Base-by-base conservation (phyloP, 1,139 yeast genomes). In the Ashbya aceris region DNA sequence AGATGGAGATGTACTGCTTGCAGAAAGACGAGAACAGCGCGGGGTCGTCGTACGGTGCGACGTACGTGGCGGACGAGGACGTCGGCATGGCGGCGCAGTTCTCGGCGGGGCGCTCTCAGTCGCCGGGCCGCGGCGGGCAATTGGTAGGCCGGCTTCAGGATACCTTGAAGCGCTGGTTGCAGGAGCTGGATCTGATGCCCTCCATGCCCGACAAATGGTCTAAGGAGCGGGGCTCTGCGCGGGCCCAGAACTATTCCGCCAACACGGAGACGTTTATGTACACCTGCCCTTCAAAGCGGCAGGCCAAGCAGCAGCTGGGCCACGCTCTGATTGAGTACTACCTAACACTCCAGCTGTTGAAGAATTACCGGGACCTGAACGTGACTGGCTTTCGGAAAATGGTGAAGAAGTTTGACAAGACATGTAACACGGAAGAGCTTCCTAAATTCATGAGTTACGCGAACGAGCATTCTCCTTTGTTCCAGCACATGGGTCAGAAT, bases 381-480 rank as follows among this genome's bases (percentile, higher is more conserved):
- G 71, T 87, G 30, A 87, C 95, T 0, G 98, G 94, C 0, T 78
- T 89, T 54, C 73, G 96, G 44, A 91, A 91, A 55, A 79, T 91
- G 56, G 71, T 87, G 43, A 91, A 91, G 57, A 91, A 91, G 61
- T 87, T 76, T 58, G 98, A 91, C 64, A 91, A 91, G 55, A 49
- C 55, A 4, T 53, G 58, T 39, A 43, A 51, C 12, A 70, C 77
- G 4, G 52, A 67, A 1, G 64, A 78, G 13, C 68, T 79, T 27
- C 64, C 67, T 1, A 53, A 60, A 2, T 87, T 80, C 56, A 74
- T 85, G 80, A 71, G 70, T 12, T 56, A 47, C 39, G 59, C 58
- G 3, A 52, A 53, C 31, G 49, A 46, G 11, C 47, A 53, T 30
- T 58, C 51, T 33, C 47, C 53, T 1, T 32, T 60, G 20, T 59